Conservation (phyloP, 768 basidiomycete genomes). For the Hortiboletus campestris region DNA sequence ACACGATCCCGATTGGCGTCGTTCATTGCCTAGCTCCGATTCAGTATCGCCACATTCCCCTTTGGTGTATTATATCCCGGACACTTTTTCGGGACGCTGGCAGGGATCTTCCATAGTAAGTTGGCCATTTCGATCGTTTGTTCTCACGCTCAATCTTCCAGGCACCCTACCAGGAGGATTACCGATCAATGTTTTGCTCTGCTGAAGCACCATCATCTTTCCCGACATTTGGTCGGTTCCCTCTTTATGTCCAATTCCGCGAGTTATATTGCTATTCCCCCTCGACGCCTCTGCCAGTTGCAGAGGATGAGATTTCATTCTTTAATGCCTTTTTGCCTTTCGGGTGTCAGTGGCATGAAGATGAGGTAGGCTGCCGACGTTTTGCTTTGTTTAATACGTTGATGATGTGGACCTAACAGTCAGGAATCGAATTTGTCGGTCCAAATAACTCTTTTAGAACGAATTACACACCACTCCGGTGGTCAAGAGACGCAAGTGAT, state of each 20-base stretch:
- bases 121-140: not conserved
- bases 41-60: not conserved
- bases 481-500: conserved; percentile 14
- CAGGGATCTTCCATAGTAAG: conserved; percentile 49
- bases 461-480: conserved; percentile 38
- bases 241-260: conserved; percentile 47
- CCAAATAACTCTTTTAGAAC: conserved; percentile 35
- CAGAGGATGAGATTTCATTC: conserved; percentile 36
- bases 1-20: conserved; percentile 33
- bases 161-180: conserved; percentile 41
- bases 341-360: conserved; percentile 35
- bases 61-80: conserved; percentile 38
- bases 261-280: conserved; percentile 46
- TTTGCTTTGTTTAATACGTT: not conserved
- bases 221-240: conserved; percentile 38
- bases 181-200: conserved; percentile 37
- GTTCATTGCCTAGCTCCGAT: conserved; percentile 15
- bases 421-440: conserved; percentile 33
- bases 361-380: conserved; percentile 20
- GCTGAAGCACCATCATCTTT: conserved; percentile 35
- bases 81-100: conserved; percentile 48
- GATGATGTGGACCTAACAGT: conserved; percentile 8
- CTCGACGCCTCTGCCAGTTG: conserved; percentile 33
- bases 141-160: conserved; percentile 18
- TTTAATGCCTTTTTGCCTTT: conserved; percentile 48